Evolutionary conservation across 2,329 filamentous ascomycete species (phyloP), one percentile per base, ranked within the genome.

Genomic region (Fusarium tupiense): DNA sequence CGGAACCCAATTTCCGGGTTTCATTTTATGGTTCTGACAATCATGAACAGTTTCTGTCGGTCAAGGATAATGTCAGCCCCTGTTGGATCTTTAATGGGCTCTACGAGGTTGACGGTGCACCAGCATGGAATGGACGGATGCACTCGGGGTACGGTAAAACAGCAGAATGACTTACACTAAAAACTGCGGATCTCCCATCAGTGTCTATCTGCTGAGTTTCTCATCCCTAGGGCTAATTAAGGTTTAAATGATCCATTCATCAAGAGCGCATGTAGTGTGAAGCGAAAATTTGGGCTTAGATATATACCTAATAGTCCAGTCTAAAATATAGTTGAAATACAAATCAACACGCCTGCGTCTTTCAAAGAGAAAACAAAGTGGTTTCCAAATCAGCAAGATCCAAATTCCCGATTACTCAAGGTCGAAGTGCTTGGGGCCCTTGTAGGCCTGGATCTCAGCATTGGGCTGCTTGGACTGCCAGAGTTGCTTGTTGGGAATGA

Each of bases 371-470:
- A 20, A 20, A 20, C 20, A 13, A 37, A n/a, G 16, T 14, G 8
- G 6, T 26, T 24, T 7, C n/a, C n/a, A 37, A 37, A 14, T 26
- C 22, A 52, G 33, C 4, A 38, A 24, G 8, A 52, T 12, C 22
- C 8, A 17, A 38, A 35, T 8, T 16, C 24, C 8, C 33, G 17
- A 8, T 6, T 8, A 20, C 10, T 50, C n/a, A 14, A 69, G 38
- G n/a, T 56, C 20, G 41, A 76, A 76, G 16, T 29, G n/a, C 59
- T 64, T 46, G 13, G 81, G 60, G 61, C 81, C 81, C 26, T 58
- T 75, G 75, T 82, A 82, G 56, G 13, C 58, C 78, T 82, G 68
- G 46, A 79, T 76, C 49, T 61, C 59, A 33, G 75, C 80, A 62
- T 80, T 81, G 19, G 49, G 49, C 8, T 26, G 16, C 20, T 43